Conservation (phyloP, 345 rosid genomes). For the Dipteronia dyeriana region DNA sequence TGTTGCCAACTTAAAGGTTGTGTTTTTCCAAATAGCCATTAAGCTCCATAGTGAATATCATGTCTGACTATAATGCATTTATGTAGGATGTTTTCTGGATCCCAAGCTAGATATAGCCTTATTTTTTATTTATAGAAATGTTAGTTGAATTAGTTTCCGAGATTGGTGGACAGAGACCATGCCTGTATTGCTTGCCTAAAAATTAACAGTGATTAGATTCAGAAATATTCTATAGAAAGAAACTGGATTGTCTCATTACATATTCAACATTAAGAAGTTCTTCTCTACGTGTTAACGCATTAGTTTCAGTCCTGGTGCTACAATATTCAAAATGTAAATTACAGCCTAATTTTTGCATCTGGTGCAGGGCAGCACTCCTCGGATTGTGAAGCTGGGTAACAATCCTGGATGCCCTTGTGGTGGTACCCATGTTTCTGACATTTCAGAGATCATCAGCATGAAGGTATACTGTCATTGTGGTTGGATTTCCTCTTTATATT, state of each 20-base stretch:
- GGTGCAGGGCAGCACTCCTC: constrained; percentile 76
- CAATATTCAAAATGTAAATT: not conserved
- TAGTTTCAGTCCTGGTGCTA: not conserved
- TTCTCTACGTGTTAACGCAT: not conserved
- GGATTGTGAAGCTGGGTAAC: constrained; percentile 67
- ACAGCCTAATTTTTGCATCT: constrained; percentile 9
- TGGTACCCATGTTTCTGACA: constrained; percentile 80
- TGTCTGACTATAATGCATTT: not conserved
- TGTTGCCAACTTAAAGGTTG: not conserved
- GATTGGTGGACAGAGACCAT: not conserved
- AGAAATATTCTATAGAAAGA: not conserved
- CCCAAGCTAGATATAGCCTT: not conserved
- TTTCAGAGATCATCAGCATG: constrained; percentile 67
- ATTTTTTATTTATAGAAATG: not conserved
- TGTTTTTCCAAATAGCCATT: not conserved
- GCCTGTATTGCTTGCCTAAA: not conserved
- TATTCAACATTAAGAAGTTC: not conserved
- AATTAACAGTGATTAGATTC: not conserved
- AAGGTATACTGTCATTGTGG: constrained; percentile 46
- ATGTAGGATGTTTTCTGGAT: not conserved
- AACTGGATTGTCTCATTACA: not conserved
- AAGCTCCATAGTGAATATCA: not conserved
- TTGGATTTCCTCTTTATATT: not conserved
- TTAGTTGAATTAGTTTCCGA: not conserved
- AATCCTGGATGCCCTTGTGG: constrained; percentile 85